A percentile compares a stretch with the other conserved stretches of the same genome.
Evolutionary conservation across 139 green algal species (phyloP).

Genomic region (Picochlorum sp.): DNA sequence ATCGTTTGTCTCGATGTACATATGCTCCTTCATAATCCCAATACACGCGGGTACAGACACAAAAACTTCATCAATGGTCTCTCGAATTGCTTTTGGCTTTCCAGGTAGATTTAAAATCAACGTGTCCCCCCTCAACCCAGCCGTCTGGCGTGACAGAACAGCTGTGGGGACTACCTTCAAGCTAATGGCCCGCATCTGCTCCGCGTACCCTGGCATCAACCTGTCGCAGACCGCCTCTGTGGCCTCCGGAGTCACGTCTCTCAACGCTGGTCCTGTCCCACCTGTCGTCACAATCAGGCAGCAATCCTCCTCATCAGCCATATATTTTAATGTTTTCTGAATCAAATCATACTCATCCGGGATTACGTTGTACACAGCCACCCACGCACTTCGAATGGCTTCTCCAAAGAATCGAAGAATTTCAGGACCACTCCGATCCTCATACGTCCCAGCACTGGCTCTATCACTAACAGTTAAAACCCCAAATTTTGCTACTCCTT

Average conservation of each 20-base stretch:
- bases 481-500: constrained; percentile 47
- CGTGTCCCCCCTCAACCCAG: constrained; percentile 65
- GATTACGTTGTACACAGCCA: constrained; percentile 65
- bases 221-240: constrained; percentile 76
- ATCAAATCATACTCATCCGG: constrained; percentile 75
- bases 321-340: constrained; percentile 62
- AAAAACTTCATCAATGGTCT: constrained; percentile 90
- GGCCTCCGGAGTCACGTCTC: constrained; percentile 89
- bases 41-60: constrained; percentile 81
- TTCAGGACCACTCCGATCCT: constrained; percentile 74
- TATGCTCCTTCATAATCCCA: constrained; percentile 49
- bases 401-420: constrained; percentile 83
- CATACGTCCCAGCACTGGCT: constrained; percentile 68
- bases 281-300: constrained; percentile 82
- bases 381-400: constrained; percentile 62
- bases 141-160: constrained; percentile 84
- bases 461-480: constrained; percentile 81
- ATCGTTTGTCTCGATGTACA: background rate
- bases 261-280: constrained; percentile 71
- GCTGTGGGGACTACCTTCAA: constrained; percentile 82
- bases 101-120: constrained; percentile 88
- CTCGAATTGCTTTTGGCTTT: constrained; percentile 85
- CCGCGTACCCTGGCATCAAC: constrained; percentile 88
- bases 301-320: constrained; percentile 70
- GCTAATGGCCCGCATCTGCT: constrained; percentile 87